Evolutionary conservation across 1,284 basidiomycete species (phyloP).

Genomic region (Ustilago cynodontis): DNA sequence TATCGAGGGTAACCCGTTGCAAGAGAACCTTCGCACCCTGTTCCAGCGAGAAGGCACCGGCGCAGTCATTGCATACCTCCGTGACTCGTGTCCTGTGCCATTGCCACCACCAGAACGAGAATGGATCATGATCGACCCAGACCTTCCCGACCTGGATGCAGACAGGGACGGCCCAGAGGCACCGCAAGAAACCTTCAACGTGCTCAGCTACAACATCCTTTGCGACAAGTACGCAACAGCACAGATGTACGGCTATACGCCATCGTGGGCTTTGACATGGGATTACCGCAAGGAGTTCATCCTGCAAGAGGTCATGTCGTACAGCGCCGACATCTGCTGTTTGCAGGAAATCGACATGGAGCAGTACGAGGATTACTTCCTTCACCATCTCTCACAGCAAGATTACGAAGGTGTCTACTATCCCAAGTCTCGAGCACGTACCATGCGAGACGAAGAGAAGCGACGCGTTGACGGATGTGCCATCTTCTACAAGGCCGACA

Average conservation of each 20-base stretch:
- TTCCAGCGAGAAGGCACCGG: constrained; percentile 93
- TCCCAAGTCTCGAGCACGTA: constrained; percentile 93
- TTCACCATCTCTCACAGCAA: constrained; percentile 79
- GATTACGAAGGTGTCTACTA: constrained; percentile 94
- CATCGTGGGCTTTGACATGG: constrained; percentile 95
- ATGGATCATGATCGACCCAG: constrained; percentile 82
- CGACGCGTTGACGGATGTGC: constrained; percentile 95
- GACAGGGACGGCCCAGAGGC: constrained; percentile 52
- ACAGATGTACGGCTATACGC: constrained; percentile 94
- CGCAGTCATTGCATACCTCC: constrained; percentile 86
- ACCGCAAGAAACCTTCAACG: constrained; percentile 77
- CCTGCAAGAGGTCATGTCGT: constrained; percentile 84
- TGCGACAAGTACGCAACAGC: constrained; percentile 92
- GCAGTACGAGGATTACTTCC: constrained; percentile 94
- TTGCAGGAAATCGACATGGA: constrained; percentile 90
- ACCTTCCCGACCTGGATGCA: constrained; percentile 73
- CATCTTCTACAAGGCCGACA: constrained; percentile 88
- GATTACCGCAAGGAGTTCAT: constrained; percentile 93
- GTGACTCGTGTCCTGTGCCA: constrained; percentile 87
- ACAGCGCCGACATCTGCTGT: constrained; percentile 90
- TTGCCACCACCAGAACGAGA: constrained; percentile 84
- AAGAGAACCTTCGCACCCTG: constrained; percentile 80
- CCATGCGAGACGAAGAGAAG: constrained; percentile 89
- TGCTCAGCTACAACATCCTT: constrained; percentile 93
- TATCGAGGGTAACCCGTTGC: constrained; percentile 94